Conservation (phyloP, 768 basidiomycete species). For the Scleroderma bovista region DNA sequence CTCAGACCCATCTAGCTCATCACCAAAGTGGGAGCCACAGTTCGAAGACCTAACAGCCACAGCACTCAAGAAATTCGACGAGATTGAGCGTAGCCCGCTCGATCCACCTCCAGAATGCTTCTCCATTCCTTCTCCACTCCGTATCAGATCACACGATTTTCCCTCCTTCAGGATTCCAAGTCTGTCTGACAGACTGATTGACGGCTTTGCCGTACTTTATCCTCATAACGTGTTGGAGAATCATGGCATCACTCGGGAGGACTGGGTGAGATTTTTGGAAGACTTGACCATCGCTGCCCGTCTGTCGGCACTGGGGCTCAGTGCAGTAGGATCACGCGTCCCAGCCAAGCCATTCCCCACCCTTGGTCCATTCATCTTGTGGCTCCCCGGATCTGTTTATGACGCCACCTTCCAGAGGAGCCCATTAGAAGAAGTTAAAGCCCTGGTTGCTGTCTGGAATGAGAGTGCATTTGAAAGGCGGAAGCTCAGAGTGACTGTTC, state of each 20-base stretch:
- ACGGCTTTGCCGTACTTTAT: conserved; percentile 24
- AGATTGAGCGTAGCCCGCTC: conserved; percentile 14
- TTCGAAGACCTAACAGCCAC: conserved; percentile 19
- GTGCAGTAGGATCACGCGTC: conserved; percentile 18
- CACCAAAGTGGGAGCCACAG: conserved; percentile 25
- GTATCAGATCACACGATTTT: conserved; percentile 22
- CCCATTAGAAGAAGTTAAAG: conserved; percentile 17
- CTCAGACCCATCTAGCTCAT: conserved; percentile 4
- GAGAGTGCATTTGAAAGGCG: conserved; percentile 29
- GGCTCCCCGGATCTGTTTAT: conserved; percentile 13
- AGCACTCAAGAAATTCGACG: too few species aligned
- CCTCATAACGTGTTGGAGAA: conserved; percentile 18
- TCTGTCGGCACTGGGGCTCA: conserved; percentile 16
- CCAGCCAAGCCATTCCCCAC: conserved; percentile 10
- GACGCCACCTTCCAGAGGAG: conserved; percentile 15
- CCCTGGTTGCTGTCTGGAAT: conserved; percentile 26
- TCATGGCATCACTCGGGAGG: conserved; percentile 22
- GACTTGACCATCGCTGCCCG: conserved; percentile 25
- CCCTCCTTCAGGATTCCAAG: conserved; percentile 23
- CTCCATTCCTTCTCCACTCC: conserved; percentile 21
- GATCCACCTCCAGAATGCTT: conserved; percentile 29
- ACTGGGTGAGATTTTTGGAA: conserved; percentile 27
- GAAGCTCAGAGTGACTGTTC: conserved; percentile 19
- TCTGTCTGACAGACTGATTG: conserved; percentile 13
- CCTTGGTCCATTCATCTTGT: conserved; percentile 14